These are phyloP conservation scores for Stevia rebaudiana DNA, from an alignment of 140 eudicot genomes.

Conservation along the genomic window DNA sequence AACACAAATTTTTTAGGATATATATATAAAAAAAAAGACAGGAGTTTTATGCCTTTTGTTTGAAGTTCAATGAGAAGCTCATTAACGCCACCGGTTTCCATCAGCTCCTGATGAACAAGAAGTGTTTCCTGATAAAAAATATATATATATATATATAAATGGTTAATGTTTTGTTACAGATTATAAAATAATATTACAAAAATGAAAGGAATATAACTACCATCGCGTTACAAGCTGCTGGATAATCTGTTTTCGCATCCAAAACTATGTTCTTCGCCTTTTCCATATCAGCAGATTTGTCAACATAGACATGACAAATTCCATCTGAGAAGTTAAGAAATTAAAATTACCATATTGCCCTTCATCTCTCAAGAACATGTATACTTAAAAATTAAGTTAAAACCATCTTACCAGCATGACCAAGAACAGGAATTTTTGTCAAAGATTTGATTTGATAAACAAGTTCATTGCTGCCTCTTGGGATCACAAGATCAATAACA, in stretches of 20 bases:
- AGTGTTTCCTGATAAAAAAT: conserved; percentile 69
- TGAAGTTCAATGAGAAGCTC: conserved; percentile 85
- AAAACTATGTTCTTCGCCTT: conserved; percentile 85
- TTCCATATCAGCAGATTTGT: conserved; percentile 82
- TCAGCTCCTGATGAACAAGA: conserved; percentile 84
- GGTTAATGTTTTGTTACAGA: background rate
- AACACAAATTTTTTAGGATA: background rate
- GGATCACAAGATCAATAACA: conserved; percentile 98
- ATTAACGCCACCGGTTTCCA: conserved; percentile 51
- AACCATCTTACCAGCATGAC: conserved; percentile 75
- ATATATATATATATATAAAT: too few relatives aligned
- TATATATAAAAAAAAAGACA: background rate
- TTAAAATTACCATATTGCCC: conserved; percentile 18
- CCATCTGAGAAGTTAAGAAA: conserved; percentile 62
- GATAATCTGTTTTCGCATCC: conserved; percentile 96
- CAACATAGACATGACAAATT: conserved; percentile 95
- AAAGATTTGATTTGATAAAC: conserved; percentile 86
- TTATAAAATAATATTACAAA: background rate
- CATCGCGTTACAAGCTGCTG: conserved; percentile 99
- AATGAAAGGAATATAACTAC: conserved; percentile 26
- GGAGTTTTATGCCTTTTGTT: conserved; percentile 52
- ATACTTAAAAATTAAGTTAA: background rate
- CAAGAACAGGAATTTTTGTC: conserved; percentile 94
- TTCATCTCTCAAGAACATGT: conserved; percentile 9
- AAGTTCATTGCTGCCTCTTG: conserved; percentile 97